Percentiles rank a stretch among this genome's conserved stretches.
These are phyloP conservation scores for Amphibolis antarctica DNA, from an alignment of 106 monocot species.

Conservation along the genomic window DNA sequence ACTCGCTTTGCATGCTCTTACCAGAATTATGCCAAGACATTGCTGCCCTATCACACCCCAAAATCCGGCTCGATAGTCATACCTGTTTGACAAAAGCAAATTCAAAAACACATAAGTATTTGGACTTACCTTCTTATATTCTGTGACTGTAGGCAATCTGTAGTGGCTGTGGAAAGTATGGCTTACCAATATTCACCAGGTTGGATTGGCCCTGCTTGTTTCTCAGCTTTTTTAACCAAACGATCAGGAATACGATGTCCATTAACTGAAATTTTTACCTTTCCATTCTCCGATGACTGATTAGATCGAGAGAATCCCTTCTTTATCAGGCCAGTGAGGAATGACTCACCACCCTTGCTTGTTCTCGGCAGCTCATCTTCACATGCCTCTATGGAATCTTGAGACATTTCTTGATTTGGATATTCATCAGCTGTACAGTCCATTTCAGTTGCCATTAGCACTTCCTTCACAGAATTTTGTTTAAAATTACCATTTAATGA, in stretches of 20 bases:
- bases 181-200: conserved; percentile 78
- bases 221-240: conserved; percentile 72
- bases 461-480: conserved; percentile 46
- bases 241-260: conserved; percentile 59
- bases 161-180: background rate
- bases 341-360: conserved; percentile 59
- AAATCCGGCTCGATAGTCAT: conserved; percentile 93
- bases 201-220: conserved; percentile 63
- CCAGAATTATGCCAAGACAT: conserved; percentile 95
- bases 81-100: conserved; percentile 33
- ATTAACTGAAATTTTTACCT: conserved; percentile 49
- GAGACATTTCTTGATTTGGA: conserved; percentile 33
- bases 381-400: conserved; percentile 30
- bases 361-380: conserved; percentile 32
- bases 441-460: conserved; percentile 41
- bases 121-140: background rate
- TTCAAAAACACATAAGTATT: background rate
- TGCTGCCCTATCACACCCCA: conserved; percentile 85
- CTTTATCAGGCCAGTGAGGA: conserved; percentile 60
- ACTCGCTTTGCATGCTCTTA: too few species aligned
- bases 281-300: conserved; percentile 26
- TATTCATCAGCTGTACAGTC: conserved; percentile 42
- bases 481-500: conserved; percentile 42
- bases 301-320: conserved; percentile 60
- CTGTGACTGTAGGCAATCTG: background rate